Conservation (phyloP, 148 eudicot genomes). For the Vaccinium macrocarpon region DNA sequence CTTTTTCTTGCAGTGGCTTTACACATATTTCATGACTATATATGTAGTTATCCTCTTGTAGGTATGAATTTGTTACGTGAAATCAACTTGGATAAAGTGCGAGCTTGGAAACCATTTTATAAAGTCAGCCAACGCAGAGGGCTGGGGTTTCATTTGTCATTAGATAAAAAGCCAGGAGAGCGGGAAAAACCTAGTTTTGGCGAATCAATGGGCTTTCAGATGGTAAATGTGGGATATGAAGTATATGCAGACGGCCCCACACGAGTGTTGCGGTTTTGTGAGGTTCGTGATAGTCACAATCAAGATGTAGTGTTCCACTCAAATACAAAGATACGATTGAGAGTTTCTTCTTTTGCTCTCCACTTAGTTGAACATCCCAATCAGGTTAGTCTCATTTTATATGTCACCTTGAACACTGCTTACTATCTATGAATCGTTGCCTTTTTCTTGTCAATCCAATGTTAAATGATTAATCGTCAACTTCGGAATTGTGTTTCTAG, state of each 20-base stretch:
- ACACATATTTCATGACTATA: background rate
- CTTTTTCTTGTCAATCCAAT: background rate
- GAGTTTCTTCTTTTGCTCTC: constrained; percentile 60
- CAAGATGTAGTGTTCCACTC: constrained; percentile 38
- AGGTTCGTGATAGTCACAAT: constrained; percentile 45
- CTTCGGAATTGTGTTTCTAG: background rate
- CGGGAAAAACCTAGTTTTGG: constrained; percentile 30
- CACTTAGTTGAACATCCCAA: constrained; percentile 57
- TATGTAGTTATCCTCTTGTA: constrained; percentile 29
- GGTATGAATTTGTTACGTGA: constrained; percentile 69
- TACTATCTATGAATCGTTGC: background rate
- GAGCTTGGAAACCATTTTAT: constrained; percentile 83
- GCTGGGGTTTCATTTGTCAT: constrained; percentile 50
- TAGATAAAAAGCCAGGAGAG: constrained; percentile 38
- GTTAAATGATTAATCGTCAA: background rate
- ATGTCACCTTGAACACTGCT: background rate
- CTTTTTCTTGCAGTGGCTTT: background rate
- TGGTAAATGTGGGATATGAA: constrained; percentile 71
- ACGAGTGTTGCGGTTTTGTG: constrained; percentile 81
- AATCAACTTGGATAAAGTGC: constrained; percentile 92
- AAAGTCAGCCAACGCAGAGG: constrained; percentile 53
- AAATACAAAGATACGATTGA: constrained; percentile 57
- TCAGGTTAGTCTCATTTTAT: constrained; percentile 44
- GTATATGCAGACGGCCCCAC: constrained; percentile 84
- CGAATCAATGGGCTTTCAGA: constrained; percentile 39